Evolutionary conservation across 1,139 yeast genomes (phyloP).

Genomic region (Hanseniaspora sp.): DNA sequence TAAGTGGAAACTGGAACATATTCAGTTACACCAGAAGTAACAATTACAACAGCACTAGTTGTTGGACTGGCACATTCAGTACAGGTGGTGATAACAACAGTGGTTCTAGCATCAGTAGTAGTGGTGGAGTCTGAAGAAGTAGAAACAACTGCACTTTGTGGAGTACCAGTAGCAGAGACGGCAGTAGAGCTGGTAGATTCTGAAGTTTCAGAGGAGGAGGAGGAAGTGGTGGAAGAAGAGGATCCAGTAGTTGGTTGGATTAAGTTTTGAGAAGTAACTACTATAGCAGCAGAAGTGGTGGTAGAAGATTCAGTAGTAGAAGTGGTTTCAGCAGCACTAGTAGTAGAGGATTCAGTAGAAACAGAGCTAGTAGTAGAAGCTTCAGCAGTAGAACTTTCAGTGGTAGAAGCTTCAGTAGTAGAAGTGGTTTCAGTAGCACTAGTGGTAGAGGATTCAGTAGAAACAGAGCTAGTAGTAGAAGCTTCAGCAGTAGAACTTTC

Average conservation of each 20-base stretch:
- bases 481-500: slow-evolving; percentile 9
- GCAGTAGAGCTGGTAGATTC: slow-evolving; percentile 1
- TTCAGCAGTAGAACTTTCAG: background rate
- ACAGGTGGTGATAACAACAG: slow-evolving; percentile 10
- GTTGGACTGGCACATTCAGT: slow-evolving; percentile 8
- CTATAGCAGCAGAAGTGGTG: background rate
- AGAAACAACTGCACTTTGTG: background rate
- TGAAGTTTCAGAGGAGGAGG: slow-evolving; percentile 18
- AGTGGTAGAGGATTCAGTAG: background rate
- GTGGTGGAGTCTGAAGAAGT: slow-evolving; percentile 8
- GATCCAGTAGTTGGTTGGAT: slow-evolving; percentile 17
- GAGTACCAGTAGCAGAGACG: slow-evolving; percentile 5
- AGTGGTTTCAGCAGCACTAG: background rate
- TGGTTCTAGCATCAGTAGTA: slow-evolving; percentile 1
- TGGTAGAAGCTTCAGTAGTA: background rate
- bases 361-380: background rate
- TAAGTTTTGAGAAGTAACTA: slow-evolving; percentile 17
- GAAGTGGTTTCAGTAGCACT: background rate
- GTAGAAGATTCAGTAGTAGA: background rate
- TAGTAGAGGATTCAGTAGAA: slow-evolving; percentile 13
- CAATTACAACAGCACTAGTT: slow-evolving; percentile 5
- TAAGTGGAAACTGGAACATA: slow-evolving; percentile 11
- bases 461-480: no score
- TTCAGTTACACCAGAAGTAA: slow-evolving; percentile 11
- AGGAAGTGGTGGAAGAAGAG: slow-evolving; percentile 16